Evolutionary conservation across 441 rosid species (phyloP), one percentile per base, ranked within the genome.

Genomic region (Biscutella laevigata): DNA sequence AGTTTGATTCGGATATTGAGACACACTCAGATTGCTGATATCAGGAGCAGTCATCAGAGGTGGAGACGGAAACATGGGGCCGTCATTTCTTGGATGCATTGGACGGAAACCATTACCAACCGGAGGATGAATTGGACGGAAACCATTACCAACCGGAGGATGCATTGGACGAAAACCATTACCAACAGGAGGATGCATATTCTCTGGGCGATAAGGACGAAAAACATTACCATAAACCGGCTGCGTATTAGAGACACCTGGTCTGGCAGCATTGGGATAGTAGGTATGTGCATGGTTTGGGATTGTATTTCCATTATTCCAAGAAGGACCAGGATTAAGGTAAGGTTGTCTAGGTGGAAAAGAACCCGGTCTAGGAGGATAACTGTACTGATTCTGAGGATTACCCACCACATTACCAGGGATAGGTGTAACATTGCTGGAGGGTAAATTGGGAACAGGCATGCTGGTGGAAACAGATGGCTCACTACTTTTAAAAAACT

Each of bases 401-500:
- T 58, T 49, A 57, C 71, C 68, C 29, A 56, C 33, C n/a, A 28
- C 57, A 69, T 66, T 68, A 62, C 60, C 44, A 5, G 40, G 39
- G 45, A 57, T 48, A 41, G 40, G 1, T 53, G 59, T 60, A 54
- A 34, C 73, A 67, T 59, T 67, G 63, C 54, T 74, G 7, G 61
- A 53, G 46, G 62, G 49, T 51, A 66, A 53, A 67, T 54, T 62
- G 54, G 67, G 63, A 14, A 82, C 67, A 60, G 75, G 62, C 46
- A 57, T 41, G 57, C 68, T 74, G 17, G 67, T 45, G 38, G 82
- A 35, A 59, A 70, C 77, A 64, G 55, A 67, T 5, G 76, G 69
- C 51, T 72, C 78, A 9, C 71, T 43, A 32, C 77, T 71, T 32
- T 68, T 66, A 68, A 72, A 80, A 62, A 73, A 75, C 60, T 86